A percentile compares a stretch with the other conserved stretches of the same genome.
Conservation (phyloP, 768 basidiomycete species). For the Lepiota subincarnata region DNA sequence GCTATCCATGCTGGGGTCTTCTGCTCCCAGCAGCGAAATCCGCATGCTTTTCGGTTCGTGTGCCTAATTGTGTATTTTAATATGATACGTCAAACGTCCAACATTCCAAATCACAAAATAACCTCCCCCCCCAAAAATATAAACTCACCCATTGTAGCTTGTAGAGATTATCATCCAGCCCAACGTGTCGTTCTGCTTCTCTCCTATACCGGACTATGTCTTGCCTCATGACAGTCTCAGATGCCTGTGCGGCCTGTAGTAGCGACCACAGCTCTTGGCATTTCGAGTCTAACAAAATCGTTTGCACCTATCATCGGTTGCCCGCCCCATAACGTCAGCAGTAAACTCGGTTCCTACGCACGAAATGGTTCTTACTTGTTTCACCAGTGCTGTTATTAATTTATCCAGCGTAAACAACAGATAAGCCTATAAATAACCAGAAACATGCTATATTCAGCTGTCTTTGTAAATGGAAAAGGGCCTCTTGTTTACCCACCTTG, state of each 20-base stretch:
- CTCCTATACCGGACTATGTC: constrained; percentile 76
- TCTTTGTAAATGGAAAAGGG: background rate
- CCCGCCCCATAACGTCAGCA: constrained; percentile 4
- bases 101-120: constrained; percentile 11
- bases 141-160: constrained; percentile 73
- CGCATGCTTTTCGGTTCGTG: constrained; percentile 49
- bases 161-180: constrained; percentile 73
- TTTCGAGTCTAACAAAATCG: constrained; percentile 76
- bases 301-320: constrained; percentile 67
- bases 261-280: constrained; percentile 83
- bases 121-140: constrained; percentile 10
- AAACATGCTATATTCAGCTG: constrained; percentile 14
- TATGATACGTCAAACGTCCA: constrained; percentile 14
- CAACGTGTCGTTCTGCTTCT: constrained; percentile 72
- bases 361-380: constrained; percentile 65
- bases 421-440: constrained; percentile 63
- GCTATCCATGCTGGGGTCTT: constrained; percentile 41
- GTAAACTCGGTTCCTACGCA: background rate
- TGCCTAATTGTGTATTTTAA: constrained; percentile 40
- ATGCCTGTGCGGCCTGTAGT: constrained; percentile 58
- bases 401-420: constrained; percentile 93
- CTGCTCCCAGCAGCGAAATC: constrained; percentile 54
- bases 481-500: constrained; percentile 44
- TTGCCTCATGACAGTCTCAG: constrained; percentile 50
- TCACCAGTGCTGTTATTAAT: constrained; percentile 81